Evolutionary conservation across 2,329 filamentous ascomycete genomes (phyloP).

Genomic region (Diplodia scrobiculata): DNA sequence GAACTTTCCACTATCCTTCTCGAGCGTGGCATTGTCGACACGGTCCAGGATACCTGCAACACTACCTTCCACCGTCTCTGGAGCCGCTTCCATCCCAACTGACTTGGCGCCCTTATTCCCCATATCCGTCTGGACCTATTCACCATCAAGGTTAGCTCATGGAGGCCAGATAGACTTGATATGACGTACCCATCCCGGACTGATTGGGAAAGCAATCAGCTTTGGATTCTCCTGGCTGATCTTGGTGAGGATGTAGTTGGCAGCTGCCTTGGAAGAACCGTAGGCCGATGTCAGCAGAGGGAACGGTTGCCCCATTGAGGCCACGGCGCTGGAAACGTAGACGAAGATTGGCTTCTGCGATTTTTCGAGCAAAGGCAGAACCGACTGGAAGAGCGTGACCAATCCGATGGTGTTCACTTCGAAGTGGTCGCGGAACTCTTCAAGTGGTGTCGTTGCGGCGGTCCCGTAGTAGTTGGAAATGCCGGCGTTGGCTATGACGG

Average conservation of each 20-base stretch:
- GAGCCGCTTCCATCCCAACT: constrained; percentile 27
- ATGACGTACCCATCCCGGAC: constrained; percentile 32
- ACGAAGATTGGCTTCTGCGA: constrained; percentile 2
- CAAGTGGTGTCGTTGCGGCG: neutral
- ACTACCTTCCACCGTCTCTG: constrained; percentile 31
- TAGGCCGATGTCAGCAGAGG: constrained; percentile 27
- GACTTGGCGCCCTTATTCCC: constrained; percentile 32
- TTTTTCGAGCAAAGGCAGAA: constrained; percentile 43
- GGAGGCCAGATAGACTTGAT: neutral
- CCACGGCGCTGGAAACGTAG: constrained; percentile 4
- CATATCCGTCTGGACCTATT: constrained; percentile 34
- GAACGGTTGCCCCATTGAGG: neutral
- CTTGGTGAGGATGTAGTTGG: constrained; percentile 27
- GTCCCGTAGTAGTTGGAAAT: constrained; percentile 20
- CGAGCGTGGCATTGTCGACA: constrained; percentile 8
- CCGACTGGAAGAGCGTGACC: constrained; percentile 41
- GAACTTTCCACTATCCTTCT: constrained; percentile 11
- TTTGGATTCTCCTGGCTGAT: constrained; percentile 29
- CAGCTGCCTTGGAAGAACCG: constrained; percentile 30
- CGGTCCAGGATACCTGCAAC: constrained; percentile 30
- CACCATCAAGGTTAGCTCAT: neutral
- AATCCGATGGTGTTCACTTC: constrained; percentile 46
- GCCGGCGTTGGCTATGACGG: constrained; percentile 11
- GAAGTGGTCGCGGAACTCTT: constrained; percentile 13
- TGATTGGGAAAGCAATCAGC: constrained; percentile 21